Evolutionary conservation across 768 basidiomycete genomes (phyloP).

Genomic region (Termitomyces sp.): DNA sequence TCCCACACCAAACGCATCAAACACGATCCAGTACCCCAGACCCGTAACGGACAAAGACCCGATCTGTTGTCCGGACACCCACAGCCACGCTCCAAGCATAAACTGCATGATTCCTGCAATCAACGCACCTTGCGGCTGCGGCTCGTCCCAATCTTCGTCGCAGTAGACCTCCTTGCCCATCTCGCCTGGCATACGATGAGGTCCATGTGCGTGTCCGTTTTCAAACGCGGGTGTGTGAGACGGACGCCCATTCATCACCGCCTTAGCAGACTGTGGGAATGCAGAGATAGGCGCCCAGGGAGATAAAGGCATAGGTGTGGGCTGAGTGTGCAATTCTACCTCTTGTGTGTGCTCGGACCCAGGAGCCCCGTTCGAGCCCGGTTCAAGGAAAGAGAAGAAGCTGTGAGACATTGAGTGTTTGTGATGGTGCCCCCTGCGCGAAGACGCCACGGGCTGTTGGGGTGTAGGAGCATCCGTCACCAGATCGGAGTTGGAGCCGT

Average conservation of each 20-base stretch:
- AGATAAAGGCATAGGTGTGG: constrained; percentile 56
- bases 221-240: constrained; percentile 7
- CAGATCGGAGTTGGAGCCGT: constrained; percentile 5
- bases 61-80: constrained; percentile 85
- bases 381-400: constrained; percentile 94
- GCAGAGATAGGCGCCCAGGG: constrained; percentile 62
- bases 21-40: constrained; percentile 93
- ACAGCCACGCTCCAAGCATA: constrained; percentile 65
- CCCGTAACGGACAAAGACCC: constrained; percentile 88
- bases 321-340: constrained; percentile 45
- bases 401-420: constrained; percentile 93
- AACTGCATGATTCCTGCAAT: constrained; percentile 42
- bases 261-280: constrained; percentile 25
- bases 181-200: not conserved
- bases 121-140: not conserved
- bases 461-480: constrained; percentile 8
- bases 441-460: constrained; percentile 19
- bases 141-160: not conserved
- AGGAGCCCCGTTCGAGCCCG: constrained; percentile 30
- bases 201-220: constrained; percentile 10
- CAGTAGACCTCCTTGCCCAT: not conserved
- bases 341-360: constrained; percentile 13
- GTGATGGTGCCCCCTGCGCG: constrained; percentile 77
- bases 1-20: constrained; percentile 82
- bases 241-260: constrained; percentile 9